These are phyloP conservation scores for Rubroboletus pulcherrimus DNA, from an alignment of 768 basidiomycete genomes.

Conservation along the genomic window DNA sequence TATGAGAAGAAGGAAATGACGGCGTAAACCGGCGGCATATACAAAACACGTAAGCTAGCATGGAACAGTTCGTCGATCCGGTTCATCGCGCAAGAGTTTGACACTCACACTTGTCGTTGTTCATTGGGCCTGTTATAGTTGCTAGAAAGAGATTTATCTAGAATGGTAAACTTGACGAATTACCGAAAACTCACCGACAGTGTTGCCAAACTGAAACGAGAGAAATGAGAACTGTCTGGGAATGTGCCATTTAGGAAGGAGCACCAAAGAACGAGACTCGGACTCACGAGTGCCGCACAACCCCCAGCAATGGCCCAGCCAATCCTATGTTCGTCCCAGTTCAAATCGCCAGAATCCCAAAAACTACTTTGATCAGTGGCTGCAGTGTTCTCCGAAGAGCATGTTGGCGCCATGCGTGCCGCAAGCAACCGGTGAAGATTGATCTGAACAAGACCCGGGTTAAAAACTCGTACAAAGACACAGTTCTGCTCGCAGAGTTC, in stretches of 20 bases:
- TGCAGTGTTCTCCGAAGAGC: conserved; percentile 50
- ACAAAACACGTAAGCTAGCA: conserved; percentile 67
- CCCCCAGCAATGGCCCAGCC: conserved; percentile 73
- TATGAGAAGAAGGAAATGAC: conserved; percentile 85
- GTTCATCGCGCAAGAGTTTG: not conserved
- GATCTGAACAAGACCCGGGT: not conserved
- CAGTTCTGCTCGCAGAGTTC: not conserved
- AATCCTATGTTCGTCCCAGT: conserved; percentile 64
- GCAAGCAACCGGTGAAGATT: not conserved
- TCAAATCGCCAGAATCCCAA: conserved; percentile 49
- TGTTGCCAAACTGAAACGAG: conserved; percentile 53
- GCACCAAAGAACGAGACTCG: not conserved
- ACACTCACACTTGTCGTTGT: conserved; percentile 74
- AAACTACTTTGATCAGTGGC: conserved; percentile 58
- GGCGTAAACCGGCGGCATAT: conserved; percentile 81
- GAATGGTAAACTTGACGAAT: not conserved
- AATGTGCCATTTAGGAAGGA: not conserved
- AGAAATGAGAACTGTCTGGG: conserved; percentile 61
- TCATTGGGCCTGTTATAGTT: conserved; percentile 68
- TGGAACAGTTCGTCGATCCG: not conserved
- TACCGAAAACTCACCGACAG: conserved; percentile 48
- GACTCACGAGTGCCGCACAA: conserved; percentile 52
- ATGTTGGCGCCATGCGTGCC: conserved; percentile 29
- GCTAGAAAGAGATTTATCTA: conserved; percentile 35
- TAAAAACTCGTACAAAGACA: conserved; percentile 7